These are phyloP conservation scores for Aspergillus aculeatus DNA, from an alignment of 2,329 filamentous ascomycete species.

Conservation along the genomic window DNA sequence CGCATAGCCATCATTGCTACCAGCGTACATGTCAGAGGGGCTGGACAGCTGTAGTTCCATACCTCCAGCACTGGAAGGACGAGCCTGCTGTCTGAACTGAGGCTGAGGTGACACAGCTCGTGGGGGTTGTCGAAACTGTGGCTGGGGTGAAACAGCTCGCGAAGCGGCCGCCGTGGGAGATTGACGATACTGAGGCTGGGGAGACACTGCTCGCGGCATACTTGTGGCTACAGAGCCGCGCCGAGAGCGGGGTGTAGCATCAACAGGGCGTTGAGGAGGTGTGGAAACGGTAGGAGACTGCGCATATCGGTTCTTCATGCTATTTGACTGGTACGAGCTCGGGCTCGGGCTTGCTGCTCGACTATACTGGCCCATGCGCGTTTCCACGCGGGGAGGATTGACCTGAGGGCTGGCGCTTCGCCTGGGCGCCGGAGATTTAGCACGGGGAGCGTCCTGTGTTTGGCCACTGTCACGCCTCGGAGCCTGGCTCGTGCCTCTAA, in stretches of 20 bases:
- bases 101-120: conserved; percentile 51
- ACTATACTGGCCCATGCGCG: conserved; percentile 43
- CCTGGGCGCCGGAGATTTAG: conserved; percentile 66
- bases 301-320: conserved; percentile 40
- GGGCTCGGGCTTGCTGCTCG: conserved; percentile 45
- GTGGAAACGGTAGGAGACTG: conserved; percentile 36
- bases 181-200: conserved; percentile 10
- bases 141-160: conserved; percentile 12
- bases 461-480: conserved; percentile 59
- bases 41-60: conserved; percentile 70
- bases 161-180: conserved; percentile 5
- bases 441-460: conserved; percentile 45
- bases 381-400: conserved; percentile 32
- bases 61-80: conserved; percentile 50
- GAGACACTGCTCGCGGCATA: conserved; percentile 12
- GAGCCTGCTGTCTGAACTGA: conserved; percentile 50
- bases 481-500: conserved; percentile 47
- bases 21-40: conserved; percentile 58
- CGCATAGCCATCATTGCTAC: conserved; percentile 32
- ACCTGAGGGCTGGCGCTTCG: conserved; percentile 45
- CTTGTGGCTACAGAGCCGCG: conserved; percentile 35
- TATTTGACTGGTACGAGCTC: conserved; percentile 46
- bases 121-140: conserved; percentile 26
- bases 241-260: conserved; percentile 41
- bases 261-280: conserved; percentile 34